Evolutionary conservation across 768 basidiomycete species (phyloP).

Genomic region (Mycena vitilis): DNA sequence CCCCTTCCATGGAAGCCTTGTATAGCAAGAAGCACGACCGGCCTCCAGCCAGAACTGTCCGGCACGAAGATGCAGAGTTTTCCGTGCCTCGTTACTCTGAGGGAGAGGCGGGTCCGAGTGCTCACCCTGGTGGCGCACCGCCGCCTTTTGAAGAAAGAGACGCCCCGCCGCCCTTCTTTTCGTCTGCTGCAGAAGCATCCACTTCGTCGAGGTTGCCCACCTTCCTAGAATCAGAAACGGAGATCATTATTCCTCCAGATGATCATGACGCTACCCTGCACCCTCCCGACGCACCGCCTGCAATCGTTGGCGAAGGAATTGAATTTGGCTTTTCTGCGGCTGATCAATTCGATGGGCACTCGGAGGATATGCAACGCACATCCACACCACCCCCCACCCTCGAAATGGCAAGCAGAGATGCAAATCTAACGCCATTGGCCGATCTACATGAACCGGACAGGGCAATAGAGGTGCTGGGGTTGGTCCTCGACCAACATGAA

Average conservation of each 20-base stretch:
- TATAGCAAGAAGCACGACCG: constrained; percentile 92
- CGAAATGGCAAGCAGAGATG: constrained; percentile 79
- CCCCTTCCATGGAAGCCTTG: constrained; percentile 75
- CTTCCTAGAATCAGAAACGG: constrained; percentile 84
- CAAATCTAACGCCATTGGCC: constrained; percentile 75
- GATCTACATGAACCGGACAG: constrained; percentile 65
- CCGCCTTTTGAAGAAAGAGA: constrained; percentile 90
- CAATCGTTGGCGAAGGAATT: constrained; percentile 79
- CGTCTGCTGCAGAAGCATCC: constrained; percentile 65
- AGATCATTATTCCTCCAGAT: constrained; percentile 73
- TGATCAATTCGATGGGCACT: constrained; percentile 87
- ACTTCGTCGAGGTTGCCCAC: constrained; percentile 72
- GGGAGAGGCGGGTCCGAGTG: constrained; percentile 83
- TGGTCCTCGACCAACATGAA: constrained; percentile 67
- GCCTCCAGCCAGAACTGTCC: constrained; percentile 77
- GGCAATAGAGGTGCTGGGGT: constrained; percentile 66
- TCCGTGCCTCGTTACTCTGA: constrained; percentile 75
- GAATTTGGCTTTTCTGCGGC: constrained; percentile 78
- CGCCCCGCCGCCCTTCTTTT: constrained; percentile 80
- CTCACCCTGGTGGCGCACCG: constrained; percentile 70
- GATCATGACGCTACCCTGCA: constrained; percentile 52
- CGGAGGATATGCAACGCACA: constrained; percentile 71
- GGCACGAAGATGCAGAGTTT: constrained; percentile 73
- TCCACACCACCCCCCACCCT: constrained; percentile 81
- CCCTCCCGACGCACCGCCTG: constrained; percentile 44